Conservation (phyloP, 345 rosid species). For the Aquilaria yunnanensis region DNA sequence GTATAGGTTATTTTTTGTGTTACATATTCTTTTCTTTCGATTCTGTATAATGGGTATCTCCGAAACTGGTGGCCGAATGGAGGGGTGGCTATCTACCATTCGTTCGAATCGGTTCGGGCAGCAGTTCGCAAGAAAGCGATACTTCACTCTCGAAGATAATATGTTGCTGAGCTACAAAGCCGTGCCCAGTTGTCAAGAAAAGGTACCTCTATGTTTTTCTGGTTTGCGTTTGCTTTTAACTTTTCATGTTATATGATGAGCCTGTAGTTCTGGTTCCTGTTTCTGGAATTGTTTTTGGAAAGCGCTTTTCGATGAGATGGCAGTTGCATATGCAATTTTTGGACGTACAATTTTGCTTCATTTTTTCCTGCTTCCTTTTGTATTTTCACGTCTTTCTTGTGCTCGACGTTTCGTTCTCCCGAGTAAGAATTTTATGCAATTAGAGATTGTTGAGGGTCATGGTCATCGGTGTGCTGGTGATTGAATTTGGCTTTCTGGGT, state of each 20-base stretch:
- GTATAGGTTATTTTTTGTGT: not conserved
- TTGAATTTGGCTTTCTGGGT: not conserved
- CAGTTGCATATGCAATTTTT: not conserved
- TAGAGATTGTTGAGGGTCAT: not conserved
- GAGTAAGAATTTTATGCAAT: too few species aligned
- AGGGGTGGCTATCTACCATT: conserved; percentile 83
- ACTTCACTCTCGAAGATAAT: conserved; percentile 58
- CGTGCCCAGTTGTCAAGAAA: conserved; percentile 41
- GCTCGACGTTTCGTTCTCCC: too few species aligned
- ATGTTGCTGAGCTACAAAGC: conserved; percentile 57
- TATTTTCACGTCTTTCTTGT: too few species aligned
- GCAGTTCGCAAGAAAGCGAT: conserved; percentile 73
- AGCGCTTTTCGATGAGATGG: conserved; percentile 1
- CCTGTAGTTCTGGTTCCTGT: conserved; percentile 3
- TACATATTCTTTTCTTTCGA: not conserved
- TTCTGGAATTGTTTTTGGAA: not conserved
- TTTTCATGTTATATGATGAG: not conserved
- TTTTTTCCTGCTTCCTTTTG: too few species aligned
- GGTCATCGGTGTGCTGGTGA: not conserved
- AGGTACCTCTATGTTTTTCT: conserved; percentile 30
- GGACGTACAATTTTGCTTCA: not conserved
- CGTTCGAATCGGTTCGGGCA: conserved; percentile 75
- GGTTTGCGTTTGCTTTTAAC: not conserved
- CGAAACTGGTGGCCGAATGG: conserved; percentile 50
- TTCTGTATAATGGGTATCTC: conserved; percentile 27